These are phyloP conservation scores for Dillenia suffruticosa DNA, from an alignment of 164 flowering plant genomes.

Conservation along the genomic window DNA sequence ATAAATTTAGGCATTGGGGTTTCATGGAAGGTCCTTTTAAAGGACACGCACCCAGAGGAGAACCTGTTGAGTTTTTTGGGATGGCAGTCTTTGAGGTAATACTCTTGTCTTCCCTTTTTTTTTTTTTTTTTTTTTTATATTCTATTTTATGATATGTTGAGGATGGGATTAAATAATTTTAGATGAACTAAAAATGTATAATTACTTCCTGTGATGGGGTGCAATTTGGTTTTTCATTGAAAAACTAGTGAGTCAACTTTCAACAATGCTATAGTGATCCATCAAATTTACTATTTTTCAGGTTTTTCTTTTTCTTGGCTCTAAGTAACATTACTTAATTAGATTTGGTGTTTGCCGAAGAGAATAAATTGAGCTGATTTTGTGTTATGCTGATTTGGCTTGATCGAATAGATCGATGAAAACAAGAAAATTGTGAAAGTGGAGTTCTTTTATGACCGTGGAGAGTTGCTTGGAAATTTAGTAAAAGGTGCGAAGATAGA, in stretches of 20 bases:
- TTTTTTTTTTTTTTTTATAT: too few species aligned
- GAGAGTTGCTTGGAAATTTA: conserved; percentile 51
- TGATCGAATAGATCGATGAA: conserved; percentile 39
- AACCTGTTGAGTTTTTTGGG: conserved; percentile 50
- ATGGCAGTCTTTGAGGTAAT: conserved; percentile 42
- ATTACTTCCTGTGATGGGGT: too few species aligned
- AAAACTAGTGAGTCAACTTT: too few species aligned
- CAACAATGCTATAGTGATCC: too few species aligned
- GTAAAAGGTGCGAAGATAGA: conserved; percentile 16
- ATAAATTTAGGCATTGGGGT: conserved; percentile 86
- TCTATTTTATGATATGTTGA: too few species aligned
- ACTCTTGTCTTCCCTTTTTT: too few species aligned
- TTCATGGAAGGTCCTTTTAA: conserved; percentile 81
- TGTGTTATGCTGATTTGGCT: neutral
- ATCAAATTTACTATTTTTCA: too few species aligned
- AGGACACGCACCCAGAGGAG: conserved; percentile 68
- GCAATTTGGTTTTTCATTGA: too few species aligned
- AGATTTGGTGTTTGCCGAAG: neutral
- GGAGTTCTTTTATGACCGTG: conserved; percentile 54
- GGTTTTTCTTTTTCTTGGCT: too few species aligned
- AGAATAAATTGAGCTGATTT: neutral
- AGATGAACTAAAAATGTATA: too few species aligned
- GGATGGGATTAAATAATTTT: too few species aligned
- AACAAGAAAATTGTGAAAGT: conserved; percentile 44
- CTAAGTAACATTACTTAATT: neutral